Conservation (phyloP, 495 filamentous ascomycete species). For the Chaetomidium leptoderma region DNA sequence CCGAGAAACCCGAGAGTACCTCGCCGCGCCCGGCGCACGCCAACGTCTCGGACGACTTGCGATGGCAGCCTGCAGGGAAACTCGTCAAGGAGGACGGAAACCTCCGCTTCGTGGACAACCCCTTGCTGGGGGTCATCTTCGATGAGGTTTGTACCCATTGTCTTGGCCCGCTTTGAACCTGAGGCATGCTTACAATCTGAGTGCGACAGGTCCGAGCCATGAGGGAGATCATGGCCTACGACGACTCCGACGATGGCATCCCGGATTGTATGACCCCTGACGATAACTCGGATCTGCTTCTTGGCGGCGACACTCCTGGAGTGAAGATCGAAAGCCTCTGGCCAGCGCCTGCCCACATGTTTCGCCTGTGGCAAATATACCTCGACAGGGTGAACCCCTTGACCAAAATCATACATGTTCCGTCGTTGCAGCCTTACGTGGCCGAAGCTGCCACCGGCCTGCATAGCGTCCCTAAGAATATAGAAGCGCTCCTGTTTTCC, state of each 20-base stretch:
- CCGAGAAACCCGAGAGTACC: conserved; percentile 31
- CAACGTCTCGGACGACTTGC: conserved; percentile 27
- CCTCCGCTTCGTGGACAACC: conserved; percentile 45
- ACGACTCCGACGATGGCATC: conserved; percentile 31
- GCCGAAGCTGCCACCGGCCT: conserved; percentile 41
- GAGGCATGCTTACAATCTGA: conserved; percentile 1
- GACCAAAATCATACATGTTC: conserved; percentile 66
- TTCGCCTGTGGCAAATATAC: conserved; percentile 66
- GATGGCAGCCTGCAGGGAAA: conserved; percentile 39
- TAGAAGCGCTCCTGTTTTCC: conserved; percentile 50
- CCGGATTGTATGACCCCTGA: conserved; percentile 32
- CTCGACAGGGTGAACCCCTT: conserved; percentile 65
- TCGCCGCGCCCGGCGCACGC: conserved; percentile 16
- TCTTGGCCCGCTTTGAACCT: not conserved
- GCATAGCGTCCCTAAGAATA: conserved; percentile 41
- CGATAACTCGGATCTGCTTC: conserved; percentile 38
- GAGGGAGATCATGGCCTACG: conserved; percentile 43
- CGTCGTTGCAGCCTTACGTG: conserved; percentile 53
- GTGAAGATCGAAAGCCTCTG: conserved; percentile 47
- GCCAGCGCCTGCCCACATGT: conserved; percentile 60
- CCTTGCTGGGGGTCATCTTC: conserved; percentile 39
- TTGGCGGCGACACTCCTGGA: conserved; percentile 28
- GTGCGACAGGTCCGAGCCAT: conserved; percentile 41
- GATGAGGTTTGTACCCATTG: conserved; percentile 37
- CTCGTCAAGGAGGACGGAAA: conserved; percentile 44